Evolutionary conservation across 176 grass and related monocot species (phyloP), one percentile per base, ranked within the genome.

Genomic region (Paspalum vaginatum): DNA sequence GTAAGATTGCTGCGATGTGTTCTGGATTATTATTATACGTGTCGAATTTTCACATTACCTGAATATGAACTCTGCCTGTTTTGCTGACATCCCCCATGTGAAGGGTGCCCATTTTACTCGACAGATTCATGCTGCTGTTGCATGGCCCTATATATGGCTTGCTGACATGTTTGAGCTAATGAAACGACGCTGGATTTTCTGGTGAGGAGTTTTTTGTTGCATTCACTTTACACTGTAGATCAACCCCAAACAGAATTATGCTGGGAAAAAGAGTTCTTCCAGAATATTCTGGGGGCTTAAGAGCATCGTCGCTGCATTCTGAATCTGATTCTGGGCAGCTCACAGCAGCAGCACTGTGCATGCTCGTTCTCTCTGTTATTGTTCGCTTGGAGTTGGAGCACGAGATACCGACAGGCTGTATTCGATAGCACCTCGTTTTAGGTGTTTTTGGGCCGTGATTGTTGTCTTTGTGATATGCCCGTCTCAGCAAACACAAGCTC

Each of bases 321-420:
- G 49, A 17, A 18, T 84, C 41, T 84, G 42, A 57, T 80, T 42
- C 50, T 80, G 76, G 52, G 38, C 50, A 67, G 47, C 61, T 67
- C 41, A 49, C n/a, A n/a, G 50, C 3, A 10, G 48, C 59, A 74
- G 20, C 76, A n/a, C n/a, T n/a, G n/a, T n/a, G n/a, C n/a, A n/a
- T n/a, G n/a, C n/a, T 51, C 49, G 49, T 51, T 51, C 49, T 51
- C 14, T 51, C 49, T 15, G 49, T 15, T 15, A 52, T 14, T 5
- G 15, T 17, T 17, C 16, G 50, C 4, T 52, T 52, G 15, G 49
- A 52, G 32, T 32, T 32, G 32, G 32, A 32, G 32, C 32, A 32
- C 32, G 32, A 32, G 32, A 32, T 32, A 3, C 32, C 32, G 32
- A 32, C 32, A 32, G 32, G 32, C 1, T 32, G 32, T 32, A 32